phyloP scores from a whole-genome alignment of 805 yeast genomes.

The Lipomyces starkeyi region DNA sequence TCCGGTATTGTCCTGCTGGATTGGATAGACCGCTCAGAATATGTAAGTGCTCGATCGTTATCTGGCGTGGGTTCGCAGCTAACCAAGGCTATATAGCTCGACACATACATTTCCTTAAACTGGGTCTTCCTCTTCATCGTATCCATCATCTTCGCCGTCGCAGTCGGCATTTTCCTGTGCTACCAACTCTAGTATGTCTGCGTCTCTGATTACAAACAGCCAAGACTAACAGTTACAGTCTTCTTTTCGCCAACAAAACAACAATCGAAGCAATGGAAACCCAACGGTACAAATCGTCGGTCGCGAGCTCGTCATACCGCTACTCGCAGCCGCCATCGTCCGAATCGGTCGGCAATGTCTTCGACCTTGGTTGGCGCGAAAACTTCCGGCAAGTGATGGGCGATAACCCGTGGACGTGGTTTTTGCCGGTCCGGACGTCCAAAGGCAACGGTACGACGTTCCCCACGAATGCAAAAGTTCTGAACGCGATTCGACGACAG shows the following conservation, averaged over 20 bases:
- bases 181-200: conserved; percentile 49
- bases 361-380: conserved; percentile 66
- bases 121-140: conserved; percentile 65
- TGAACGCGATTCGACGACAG: conserved; percentile 42
- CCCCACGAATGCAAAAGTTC: conserved; percentile 44
- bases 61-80: neutral
- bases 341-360: conserved; percentile 65
- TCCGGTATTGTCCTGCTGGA: conserved; percentile 54
- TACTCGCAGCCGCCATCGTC: conserved; percentile 54
- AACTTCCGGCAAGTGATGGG: conserved; percentile 86
- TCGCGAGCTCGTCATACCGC: conserved; percentile 45
- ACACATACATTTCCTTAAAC: conserved; percentile 59
- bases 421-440: conserved; percentile 60
- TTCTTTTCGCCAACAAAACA: conserved; percentile 69
- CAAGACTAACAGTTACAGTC: conserved; percentile 46
- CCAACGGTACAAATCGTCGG: conserved; percentile 46
- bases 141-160: conserved; percentile 58
- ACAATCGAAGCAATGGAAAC: conserved; percentile 72
- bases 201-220: neutral
- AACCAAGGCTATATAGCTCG: conserved; percentile 24
- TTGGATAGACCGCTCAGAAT: conserved; percentile 55
- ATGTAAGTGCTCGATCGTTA: conserved; percentile 37
- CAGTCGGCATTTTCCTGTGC: conserved; percentile 62
- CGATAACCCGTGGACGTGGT: conserved; percentile 64
- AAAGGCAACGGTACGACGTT: conserved; percentile 49